Base-by-base conservation (phyloP, 2,329 filamentous ascomycete species). In the Verticillium tricorpus region DNA sequence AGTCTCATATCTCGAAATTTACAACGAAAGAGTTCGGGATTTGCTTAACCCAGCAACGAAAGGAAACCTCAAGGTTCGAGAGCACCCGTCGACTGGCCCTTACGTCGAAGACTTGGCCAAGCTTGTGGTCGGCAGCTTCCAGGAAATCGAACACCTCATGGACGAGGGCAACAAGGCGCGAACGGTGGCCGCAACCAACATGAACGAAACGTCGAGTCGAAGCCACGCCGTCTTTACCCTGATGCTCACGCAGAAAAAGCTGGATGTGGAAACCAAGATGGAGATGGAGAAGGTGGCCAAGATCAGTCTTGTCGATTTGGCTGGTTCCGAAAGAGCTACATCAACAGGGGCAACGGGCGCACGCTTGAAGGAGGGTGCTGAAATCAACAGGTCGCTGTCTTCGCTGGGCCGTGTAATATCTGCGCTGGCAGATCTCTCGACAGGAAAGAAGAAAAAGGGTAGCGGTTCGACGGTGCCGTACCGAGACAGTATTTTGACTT, bases 201-300 rank as follows among this genome's bases (percentile, higher is more conserved):
- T 99, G 95, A 99, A 99, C 82, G 95, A 98, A 77, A 99, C 96
- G 0, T 97, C 93, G 63, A 97, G 93, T 85, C 89, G 95, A 81
- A 98, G 94, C 73, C 95, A 99, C 76, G 95, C 95, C 50, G 96
- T 99, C 59, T 99, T 99, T 74, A 99, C 96, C 22, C 82, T 99
- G 60, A 98, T 94, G 71, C 81, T 99, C 56, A 97, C 93, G 0
- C 95, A 99, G 75, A 98, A 97, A 76, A 88, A 91, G 64, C 90
- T 90, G 72, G 95, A 99, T 72, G 80, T 85, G 2, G 93, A 97
- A 73, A 97, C 95, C 0, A 96, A 93, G 67, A 96, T 99, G 93
- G 92, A 93, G 69, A 91, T 94, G 70, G 96, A 99, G 76, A 97
- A 97, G 76, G 94, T 97, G 6, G 95, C 95, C 60, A 96, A 97